phyloP scores from a whole-genome alignment of 805 yeast species.

The Nakazawaea holstii region DNA sequence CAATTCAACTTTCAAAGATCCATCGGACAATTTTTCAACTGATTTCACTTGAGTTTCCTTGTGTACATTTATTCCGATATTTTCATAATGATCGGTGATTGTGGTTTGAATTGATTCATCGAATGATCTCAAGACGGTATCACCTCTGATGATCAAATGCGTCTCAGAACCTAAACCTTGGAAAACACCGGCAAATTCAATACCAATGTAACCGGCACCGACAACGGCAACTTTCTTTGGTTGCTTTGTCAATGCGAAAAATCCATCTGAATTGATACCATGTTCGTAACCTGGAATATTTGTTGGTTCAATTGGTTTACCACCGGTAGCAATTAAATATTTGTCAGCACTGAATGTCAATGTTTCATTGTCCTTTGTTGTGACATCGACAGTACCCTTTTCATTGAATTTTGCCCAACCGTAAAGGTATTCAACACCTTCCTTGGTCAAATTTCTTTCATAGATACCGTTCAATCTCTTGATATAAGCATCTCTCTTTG shows the following conservation, averaged over 20 bases:
- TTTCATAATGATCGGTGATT: slow-evolving; percentile 73
- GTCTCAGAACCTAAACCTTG: slow-evolving; percentile 82
- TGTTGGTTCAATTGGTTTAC: slow-evolving; percentile 68
- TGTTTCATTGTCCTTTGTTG: slow-evolving; percentile 54
- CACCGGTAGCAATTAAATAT: slow-evolving; percentile 90
- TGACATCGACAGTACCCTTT: slow-evolving; percentile 75
- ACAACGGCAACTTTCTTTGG: slow-evolving; percentile 92
- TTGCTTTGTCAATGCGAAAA: slow-evolving; percentile 73
- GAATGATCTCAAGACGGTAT: slow-evolving; percentile 82
- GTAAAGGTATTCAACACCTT: slow-evolving; percentile 79
- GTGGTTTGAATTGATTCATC: slow-evolving; percentile 77
- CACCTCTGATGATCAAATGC: slow-evolving; percentile 85
- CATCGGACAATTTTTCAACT: slow-evolving; percentile 42
- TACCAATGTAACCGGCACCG: slow-evolving; percentile 98
- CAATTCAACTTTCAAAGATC: slow-evolving; percentile 44
- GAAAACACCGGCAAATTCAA: slow-evolving; percentile 94
- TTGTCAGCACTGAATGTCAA: slow-evolving; percentile 69
- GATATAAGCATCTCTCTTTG: slow-evolving; percentile 89
- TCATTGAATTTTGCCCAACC: slow-evolving; percentile 81
- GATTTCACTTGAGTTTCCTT: slow-evolving; percentile 50
- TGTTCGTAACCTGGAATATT: slow-evolving; percentile 73
- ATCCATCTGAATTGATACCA: slow-evolving; percentile 88
- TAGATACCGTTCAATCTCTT: slow-evolving; percentile 87
- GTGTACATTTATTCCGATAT: slow-evolving; percentile 78
- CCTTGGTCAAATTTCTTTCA: slow-evolving; percentile 79